These are phyloP conservation scores for Podospora bellae-mahoneyi DNA, from an alignment of 495 filamentous ascomycete species.

Conservation along the genomic window DNA sequence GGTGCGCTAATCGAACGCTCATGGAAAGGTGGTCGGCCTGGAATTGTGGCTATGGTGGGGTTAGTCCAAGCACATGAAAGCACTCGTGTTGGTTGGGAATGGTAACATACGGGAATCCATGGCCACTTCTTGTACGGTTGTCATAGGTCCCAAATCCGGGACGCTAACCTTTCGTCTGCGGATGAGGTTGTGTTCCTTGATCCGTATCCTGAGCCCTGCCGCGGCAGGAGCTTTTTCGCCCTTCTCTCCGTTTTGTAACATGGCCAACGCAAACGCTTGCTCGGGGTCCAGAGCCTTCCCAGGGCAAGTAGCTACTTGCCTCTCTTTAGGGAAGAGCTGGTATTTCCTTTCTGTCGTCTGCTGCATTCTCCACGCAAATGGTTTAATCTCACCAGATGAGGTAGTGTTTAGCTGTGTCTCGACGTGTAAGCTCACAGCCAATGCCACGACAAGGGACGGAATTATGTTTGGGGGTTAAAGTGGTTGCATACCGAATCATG, in stretches of 20 bases:
- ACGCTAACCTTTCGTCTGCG: conserved; percentile 61
- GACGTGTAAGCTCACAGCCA: conserved; percentile 31
- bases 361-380: conserved; percentile 53
- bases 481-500: conserved; percentile 47
- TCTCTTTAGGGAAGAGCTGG: conserved; percentile 51
- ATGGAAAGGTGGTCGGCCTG: conserved; percentile 62
- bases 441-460: conserved; percentile 18
- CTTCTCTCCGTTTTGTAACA: conserved; percentile 44
- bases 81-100: background rate
- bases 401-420: conserved; percentile 33
- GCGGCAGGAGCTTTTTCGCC: conserved; percentile 40
- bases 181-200: conserved; percentile 51
- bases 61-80: conserved; percentile 19
- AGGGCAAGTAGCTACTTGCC: conserved; percentile 33
- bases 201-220: conserved; percentile 44
- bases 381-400: conserved; percentile 40
- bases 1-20: conserved; percentile 66
- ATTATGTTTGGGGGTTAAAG: conserved; percentile 17
- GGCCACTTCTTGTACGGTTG: conserved; percentile 61
- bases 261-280: conserved; percentile 45
- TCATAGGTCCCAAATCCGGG: conserved; percentile 63
- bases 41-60: conserved; percentile 62
- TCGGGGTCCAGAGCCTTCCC: conserved; percentile 51
- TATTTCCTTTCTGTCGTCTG: conserved; percentile 51
- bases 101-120: conserved; percentile 70